These are phyloP conservation scores for Colletotrichum eleusines DNA, from an alignment of 2,329 filamentous ascomycete species.

Conservation along the genomic window DNA sequence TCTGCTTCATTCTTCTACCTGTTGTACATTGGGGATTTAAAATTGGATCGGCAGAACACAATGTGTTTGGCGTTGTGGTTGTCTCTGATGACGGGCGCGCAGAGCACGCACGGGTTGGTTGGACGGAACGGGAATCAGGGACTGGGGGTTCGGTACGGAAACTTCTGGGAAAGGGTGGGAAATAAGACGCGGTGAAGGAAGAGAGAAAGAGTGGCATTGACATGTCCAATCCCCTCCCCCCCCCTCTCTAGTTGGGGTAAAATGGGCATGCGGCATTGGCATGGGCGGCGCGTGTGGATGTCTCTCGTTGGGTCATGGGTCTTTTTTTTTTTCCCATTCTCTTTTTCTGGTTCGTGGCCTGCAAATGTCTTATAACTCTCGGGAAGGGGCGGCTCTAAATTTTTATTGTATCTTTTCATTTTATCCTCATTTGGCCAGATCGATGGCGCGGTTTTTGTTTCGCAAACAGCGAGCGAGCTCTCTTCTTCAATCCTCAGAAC, in stretches of 20 bases:
- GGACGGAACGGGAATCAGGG: conserved; percentile 19
- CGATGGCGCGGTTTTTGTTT: conserved; percentile 25
- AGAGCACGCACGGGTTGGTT: conserved; percentile 5
- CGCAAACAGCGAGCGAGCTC: conserved; percentile 30
- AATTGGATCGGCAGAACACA: conserved; percentile 40
- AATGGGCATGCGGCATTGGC: conserved; percentile 24
- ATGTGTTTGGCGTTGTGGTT: conserved; percentile 41
- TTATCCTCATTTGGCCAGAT: conserved; percentile 24
- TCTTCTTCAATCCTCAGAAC: neutral
- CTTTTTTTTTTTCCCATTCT: neutral
- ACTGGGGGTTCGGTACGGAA: conserved; percentile 37
- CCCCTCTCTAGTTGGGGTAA: conserved; percentile 14
- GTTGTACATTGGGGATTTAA: conserved; percentile 26
- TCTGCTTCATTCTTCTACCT: conserved; percentile 26
- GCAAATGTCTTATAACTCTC: conserved; percentile 33
- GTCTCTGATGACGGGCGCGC: conserved; percentile 36
- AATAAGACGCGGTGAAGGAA: conserved; percentile 38
- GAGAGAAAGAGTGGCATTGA: neutral
- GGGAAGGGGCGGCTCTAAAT: conserved; percentile 27
- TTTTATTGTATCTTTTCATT: neutral
- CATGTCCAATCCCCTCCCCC: neutral
- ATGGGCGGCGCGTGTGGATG: conserved; percentile 35
- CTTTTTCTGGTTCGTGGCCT: conserved; percentile 32
- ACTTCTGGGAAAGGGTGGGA: conserved; percentile 16
- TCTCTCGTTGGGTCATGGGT: conserved; percentile 31